Evolutionary conservation across 192 early-diverging fungal genomes (phyloP).

Genomic region (Globomyces pollinis-pini): DNA sequence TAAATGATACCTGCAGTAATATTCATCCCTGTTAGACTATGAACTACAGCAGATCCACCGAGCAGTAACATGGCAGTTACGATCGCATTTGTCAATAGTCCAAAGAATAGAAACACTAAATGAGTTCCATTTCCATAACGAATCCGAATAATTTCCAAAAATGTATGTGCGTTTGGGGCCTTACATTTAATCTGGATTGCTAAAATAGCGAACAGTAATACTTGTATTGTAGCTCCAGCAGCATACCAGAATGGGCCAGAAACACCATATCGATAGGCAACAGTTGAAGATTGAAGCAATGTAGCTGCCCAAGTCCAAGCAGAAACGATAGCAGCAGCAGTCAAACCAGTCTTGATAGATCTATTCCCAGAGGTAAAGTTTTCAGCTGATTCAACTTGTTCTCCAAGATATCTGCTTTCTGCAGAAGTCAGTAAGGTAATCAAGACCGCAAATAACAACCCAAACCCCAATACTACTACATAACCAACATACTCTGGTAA

Average conservation of each 20-base stretch:
- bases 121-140: slow-evolving; percentile 60
- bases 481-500: slow-evolving; percentile 27
- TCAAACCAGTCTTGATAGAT: slow-evolving; percentile 59
- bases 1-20: slow-evolving; percentile 43
- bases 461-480: slow-evolving; percentile 31
- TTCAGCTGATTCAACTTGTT: slow-evolving; percentile 57
- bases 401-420: slow-evolving; percentile 59
- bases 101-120: slow-evolving; percentile 45
- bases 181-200: slow-evolving; percentile 67
- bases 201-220: slow-evolving; percentile 61
- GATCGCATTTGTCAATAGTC: slow-evolving; percentile 35
- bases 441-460: slow-evolving; percentile 45
- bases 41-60: slow-evolving; percentile 63
- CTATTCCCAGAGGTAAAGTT: slow-evolving; percentile 64
- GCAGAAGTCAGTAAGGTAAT: slow-evolving; percentile 59
- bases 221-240: slow-evolving; percentile 61
- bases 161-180: slow-evolving; percentile 69
- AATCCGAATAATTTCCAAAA: slow-evolving; percentile 59
- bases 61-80: slow-evolving; percentile 69
- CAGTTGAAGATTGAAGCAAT: slow-evolving; percentile 56
- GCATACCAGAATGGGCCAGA: slow-evolving; percentile 57
- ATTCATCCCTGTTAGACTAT: slow-evolving; percentile 58
- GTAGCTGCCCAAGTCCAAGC: slow-evolving; percentile 62
- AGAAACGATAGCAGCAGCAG: slow-evolving; percentile 60
- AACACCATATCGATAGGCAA: slow-evolving; percentile 64